These are phyloP conservation scores for Suillus luteus DNA, from an alignment of 768 basidiomycete species.

Conservation along the genomic window DNA sequence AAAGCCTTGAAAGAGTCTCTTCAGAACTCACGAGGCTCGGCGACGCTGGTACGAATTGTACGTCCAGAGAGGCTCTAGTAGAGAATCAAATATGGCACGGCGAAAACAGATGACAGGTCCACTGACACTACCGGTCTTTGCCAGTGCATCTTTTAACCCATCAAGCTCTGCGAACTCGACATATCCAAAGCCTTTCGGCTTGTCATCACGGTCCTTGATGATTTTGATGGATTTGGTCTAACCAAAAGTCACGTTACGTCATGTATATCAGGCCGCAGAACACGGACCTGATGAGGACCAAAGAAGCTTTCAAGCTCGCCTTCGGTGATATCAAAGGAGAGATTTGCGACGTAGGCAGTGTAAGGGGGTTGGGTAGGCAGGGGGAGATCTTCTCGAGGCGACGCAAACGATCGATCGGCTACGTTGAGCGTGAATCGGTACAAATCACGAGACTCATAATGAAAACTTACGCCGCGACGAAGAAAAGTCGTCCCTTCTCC, in stretches of 20 bases:
- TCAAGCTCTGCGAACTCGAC: slow-evolving; percentile 92
- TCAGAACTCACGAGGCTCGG: slow-evolving; percentile 82
- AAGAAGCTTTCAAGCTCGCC: slow-evolving; percentile 83
- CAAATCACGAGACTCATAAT: slow-evolving; percentile 11
- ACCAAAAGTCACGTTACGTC: slow-evolving; percentile 1
- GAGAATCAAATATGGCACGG: slow-evolving; percentile 1
- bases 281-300: slow-evolving; percentile 55
- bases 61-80: slow-evolving; percentile 72
- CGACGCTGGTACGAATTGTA: slow-evolving; percentile 87
- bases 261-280: slow-evolving; percentile 3
- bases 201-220: slow-evolving; percentile 89
- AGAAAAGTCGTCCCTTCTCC: slow-evolving; percentile 64
- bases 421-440: slow-evolving; percentile 19
- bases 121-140: slow-evolving; percentile 69
- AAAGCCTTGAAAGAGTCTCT: slow-evolving; percentile 9
- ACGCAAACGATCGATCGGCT: slow-evolving; percentile 59
- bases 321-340: slow-evolving; percentile 91
- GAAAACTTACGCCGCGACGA: slow-evolving; percentile 57
- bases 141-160: slow-evolving; percentile 80
- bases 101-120: neutral
- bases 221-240: slow-evolving; percentile 88
- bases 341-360: slow-evolving; percentile 96
- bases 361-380: slow-evolving; percentile 93
- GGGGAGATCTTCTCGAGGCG: slow-evolving; percentile 89
- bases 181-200: slow-evolving; percentile 98